A percentile compares a stretch with the other conserved stretches of the same genome.
These are phyloP conservation scores for Pneumocystis murina DNA, from an alignment of 1,139 yeast species.

Conservation along the genomic window DNA sequence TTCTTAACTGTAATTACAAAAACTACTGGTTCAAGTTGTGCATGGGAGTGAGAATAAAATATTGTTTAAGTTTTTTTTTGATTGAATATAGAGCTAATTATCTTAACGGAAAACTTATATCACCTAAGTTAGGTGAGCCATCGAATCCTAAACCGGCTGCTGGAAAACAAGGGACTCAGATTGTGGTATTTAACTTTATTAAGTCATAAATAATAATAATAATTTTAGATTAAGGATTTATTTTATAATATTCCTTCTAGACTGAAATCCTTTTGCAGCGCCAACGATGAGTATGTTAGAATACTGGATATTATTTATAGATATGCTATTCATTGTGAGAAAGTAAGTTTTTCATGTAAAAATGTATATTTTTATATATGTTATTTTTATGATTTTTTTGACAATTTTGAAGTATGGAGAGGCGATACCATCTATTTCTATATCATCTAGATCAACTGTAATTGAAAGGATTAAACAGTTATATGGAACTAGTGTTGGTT, in stretches of 20 bases:
- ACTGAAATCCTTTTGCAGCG: slow-evolving; percentile 45
- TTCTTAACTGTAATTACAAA: slow-evolving; percentile 64
- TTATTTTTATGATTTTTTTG: background rate
- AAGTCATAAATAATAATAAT: background rate
- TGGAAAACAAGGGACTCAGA: slow-evolving; percentile 75
- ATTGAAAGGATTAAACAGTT: slow-evolving; percentile 60
- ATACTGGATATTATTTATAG: slow-evolving; percentile 73
- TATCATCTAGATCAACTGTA: slow-evolving; percentile 20
- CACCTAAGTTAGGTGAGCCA: slow-evolving; percentile 22
- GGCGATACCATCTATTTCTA: slow-evolving; percentile 37
- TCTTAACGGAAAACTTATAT: slow-evolving; percentile 16
- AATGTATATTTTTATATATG: slow-evolving; percentile 22
- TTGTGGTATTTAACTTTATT: slow-evolving; percentile 28
- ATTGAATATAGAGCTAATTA: slow-evolving; percentile 23
- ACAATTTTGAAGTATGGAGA: slow-evolving; percentile 17
- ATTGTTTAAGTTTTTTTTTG: background rate
- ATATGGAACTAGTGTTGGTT: slow-evolving; percentile 57
- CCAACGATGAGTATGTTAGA: slow-evolving; percentile 59
- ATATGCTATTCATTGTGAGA: slow-evolving; percentile 60
- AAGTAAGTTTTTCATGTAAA: slow-evolving; percentile 66
- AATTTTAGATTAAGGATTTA: slow-evolving; percentile 49
- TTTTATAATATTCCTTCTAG: slow-evolving; percentile 83
- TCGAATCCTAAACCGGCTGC: slow-evolving; percentile 60
- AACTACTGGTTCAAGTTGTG: slow-evolving; percentile 44
- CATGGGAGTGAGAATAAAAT: slow-evolving; percentile 28